Percentiles rank a stretch among this genome's conserved stretches.
Evolutionary conservation across 2,329 filamentous ascomycete genomes (phyloP).

Genomic region (Diplodia corticola): DNA sequence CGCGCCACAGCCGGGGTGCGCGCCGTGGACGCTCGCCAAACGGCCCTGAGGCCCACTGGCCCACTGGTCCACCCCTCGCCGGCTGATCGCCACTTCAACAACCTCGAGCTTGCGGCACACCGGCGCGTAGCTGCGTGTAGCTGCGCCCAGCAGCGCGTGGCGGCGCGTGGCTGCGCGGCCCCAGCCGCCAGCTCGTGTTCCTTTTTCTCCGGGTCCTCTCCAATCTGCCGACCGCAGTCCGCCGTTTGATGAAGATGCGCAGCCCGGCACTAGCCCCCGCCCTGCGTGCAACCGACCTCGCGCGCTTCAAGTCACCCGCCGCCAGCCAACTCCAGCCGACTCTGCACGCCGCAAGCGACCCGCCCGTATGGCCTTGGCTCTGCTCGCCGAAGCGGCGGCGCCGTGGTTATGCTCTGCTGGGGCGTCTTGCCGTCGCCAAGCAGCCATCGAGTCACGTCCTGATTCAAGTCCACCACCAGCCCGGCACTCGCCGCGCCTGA

Average conservation of each 20-base stretch:
- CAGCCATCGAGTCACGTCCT: not conserved
- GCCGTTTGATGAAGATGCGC: not conserved
- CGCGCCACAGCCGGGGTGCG: slow-evolving; percentile 30
- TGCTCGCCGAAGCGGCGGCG: too few relatives aligned
- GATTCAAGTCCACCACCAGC: not conserved
- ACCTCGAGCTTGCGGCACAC: too few relatives aligned
- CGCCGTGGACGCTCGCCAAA: too few relatives aligned
- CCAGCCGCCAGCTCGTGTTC: not conserved
- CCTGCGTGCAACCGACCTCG: not conserved
- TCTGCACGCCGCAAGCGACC: not conserved
- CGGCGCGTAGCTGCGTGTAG: too few relatives aligned
- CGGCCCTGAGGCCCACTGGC: too few relatives aligned
- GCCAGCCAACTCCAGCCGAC: too few relatives aligned
- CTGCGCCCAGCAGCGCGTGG: too few relatives aligned
- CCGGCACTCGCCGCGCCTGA: not conserved
- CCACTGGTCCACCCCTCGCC: not conserved
- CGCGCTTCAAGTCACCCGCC: not conserved
- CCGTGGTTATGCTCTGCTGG: too few relatives aligned
- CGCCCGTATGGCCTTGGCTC: slow-evolving; percentile 3
- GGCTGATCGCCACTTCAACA: not conserved
- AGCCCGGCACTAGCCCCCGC: not conserved
- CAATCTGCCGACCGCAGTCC: not conserved
- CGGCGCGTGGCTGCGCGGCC: slow-evolving; percentile 1
- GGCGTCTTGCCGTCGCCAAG: too few relatives aligned
- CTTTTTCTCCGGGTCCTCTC: not conserved